phyloP scores from a whole-genome alignment of 1,284 basidiomycete species.

The Cutaneotrichosporon sp. region DNA sequence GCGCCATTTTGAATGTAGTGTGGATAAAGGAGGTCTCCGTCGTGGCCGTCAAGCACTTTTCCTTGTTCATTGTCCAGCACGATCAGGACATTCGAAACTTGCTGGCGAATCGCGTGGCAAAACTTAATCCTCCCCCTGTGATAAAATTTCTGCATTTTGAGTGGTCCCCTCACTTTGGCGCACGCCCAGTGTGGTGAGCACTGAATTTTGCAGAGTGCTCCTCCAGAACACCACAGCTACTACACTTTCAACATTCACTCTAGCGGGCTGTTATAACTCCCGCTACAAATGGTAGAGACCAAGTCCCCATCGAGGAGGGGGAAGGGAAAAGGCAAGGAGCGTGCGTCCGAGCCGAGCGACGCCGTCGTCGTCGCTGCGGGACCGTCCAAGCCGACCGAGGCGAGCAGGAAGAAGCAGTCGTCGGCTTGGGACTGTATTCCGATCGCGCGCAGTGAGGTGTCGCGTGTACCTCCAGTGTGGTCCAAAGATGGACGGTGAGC shows the following conservation, averaged over 20 bases:
- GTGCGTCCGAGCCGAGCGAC: slow-evolving; percentile 10
- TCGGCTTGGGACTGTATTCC: slow-evolving; percentile 33
- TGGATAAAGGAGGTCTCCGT: not conserved
- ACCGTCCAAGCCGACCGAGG: slow-evolving; percentile 11
- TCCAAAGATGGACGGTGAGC: slow-evolving; percentile 78
- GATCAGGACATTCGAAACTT: slow-evolving; percentile 7
- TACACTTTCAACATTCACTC: not conserved
- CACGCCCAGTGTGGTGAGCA: not conserved
- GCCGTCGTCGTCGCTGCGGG: not conserved
- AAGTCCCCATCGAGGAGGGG: not conserved
- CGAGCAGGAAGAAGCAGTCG: slow-evolving; percentile 8
- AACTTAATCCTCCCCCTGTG: not conserved
- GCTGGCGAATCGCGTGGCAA: not conserved
- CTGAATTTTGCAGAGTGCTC: not conserved
- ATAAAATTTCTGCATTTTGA: slow-evolving; percentile 2
- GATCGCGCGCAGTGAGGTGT: slow-evolving; percentile 64
- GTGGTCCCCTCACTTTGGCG: not conserved
- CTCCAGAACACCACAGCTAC: not conserved
- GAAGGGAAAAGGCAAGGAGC: slow-evolving; percentile 26
- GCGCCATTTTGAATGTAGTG: slow-evolving; percentile 28
- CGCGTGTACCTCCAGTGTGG: slow-evolving; percentile 65
- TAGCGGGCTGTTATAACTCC: not conserved
- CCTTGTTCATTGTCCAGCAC: slow-evolving; percentile 3
- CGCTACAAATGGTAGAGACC: not conserved
- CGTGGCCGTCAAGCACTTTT: not conserved